Base-by-base conservation (phyloP, 306 rosid species). In the Inga oerstediana region DNA sequence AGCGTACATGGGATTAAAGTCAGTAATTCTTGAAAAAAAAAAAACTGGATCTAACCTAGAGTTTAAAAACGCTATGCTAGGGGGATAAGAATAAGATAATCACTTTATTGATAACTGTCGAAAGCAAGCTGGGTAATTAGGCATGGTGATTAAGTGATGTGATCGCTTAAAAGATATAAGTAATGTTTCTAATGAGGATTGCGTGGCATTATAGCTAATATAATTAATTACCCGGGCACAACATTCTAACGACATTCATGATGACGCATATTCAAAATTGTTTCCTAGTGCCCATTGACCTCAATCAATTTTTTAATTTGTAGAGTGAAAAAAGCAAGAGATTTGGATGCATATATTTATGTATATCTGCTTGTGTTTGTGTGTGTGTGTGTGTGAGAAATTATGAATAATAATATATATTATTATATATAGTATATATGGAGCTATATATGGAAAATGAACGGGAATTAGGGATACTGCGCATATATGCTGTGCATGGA, bases 111-210 rank as follows among this genome's bases (percentile, higher is more conserved):
- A 46, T 32, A 65, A 19, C 22, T 14, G 16, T 39, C 12, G 5
- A 76, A 59, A 76, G 80, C 8, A 1, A 43, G 34, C 10, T 2
- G 12, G 37, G 10, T 61, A 22, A 27, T 62, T 51, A 37, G 68
- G 72, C 49, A 16, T 71, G 22, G 86, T 41, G 34, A 64, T 79
- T 46, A 61, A 14, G 81, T 75, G 87, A 68, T 75, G 81, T 30
- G 48, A 84, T 48, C 1, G 78, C 41, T 27, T 27, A 11, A 7
- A 24, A 24, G 35, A 62, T 58, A 39, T 39, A 39, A 5, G 1
- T 39, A 45, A 32, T 54, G 84, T 73, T 56, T 67, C 48, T 45
- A 64, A 74, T 56, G 75, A 41, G 65, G 37, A 48, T 8, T 30
- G 70, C 16, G 66, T 30, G 56, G 78, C 48, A 75, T 35, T 30